Base-by-base conservation (phyloP, 306 rosid species). In the Prunus campanulata region DNA sequence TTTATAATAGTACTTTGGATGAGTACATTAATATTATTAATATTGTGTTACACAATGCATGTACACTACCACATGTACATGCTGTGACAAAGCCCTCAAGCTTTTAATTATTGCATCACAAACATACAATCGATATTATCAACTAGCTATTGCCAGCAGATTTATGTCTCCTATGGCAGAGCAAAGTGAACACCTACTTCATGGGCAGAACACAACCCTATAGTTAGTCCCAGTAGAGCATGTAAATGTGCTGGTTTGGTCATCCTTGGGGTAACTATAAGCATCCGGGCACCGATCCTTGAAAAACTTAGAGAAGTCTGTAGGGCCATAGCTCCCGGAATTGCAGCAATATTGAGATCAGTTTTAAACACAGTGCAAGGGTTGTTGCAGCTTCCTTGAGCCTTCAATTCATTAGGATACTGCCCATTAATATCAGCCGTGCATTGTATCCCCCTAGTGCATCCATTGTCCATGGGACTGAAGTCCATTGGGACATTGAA, bases 401-500 rank as follows among this genome's bases (percentile, higher is more conserved):
- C 81, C 49, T 68, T 83, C 39, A 92, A 19, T 63, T 68, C 51
- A 1, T 6, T 16, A 0, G 91, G 97, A 19, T 93, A 91, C 74
- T 91, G 87, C 5, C 5, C 81, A 12, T 59, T 85, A 61, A 88
- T 85, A 42, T 88, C 82, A 0, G 74, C 88, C 2, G 63, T 77
- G 70, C 96, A 92, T 25, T 60, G 64, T 1, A 80, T 77, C 13
- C 68, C 74, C 0, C 12, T 25, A 51, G n/a, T n/a, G 60, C 77
- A 77, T 13, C 62, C 47, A 1, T 5, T 7, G 2, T 79, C 66
- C 2, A 66, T 80, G 20, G 86, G 79, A 14, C 79, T 67, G 3
- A 82, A 66, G 16, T 78, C 79, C 74, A 81, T 78, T 1, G 79
- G 70, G 11, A 85, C 73, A 42, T 85, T 85, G 59, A 85, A 85